Conservation (phyloP, 768 basidiomycete species). For the Chiua virens region DNA sequence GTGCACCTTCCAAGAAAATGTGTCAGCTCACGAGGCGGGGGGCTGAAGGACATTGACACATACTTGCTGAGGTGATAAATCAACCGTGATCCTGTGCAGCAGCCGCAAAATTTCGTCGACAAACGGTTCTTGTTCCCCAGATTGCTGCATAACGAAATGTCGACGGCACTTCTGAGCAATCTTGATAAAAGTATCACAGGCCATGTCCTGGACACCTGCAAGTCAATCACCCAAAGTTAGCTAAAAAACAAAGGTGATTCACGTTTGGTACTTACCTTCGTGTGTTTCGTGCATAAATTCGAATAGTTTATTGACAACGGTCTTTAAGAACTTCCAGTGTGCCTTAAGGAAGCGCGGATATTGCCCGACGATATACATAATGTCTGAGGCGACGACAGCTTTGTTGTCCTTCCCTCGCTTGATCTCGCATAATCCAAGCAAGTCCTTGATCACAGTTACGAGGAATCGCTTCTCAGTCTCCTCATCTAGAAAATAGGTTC, state of each 20-base stretch:
- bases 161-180: conserved; percentile 98
- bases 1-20: conserved; percentile 56
- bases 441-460: conserved; percentile 98
- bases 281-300: conserved; percentile 99
- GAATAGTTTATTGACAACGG: conserved; percentile 98
- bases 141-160: conserved; percentile 98
- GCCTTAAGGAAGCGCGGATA: conserved; percentile 99
- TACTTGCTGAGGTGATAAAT: conserved; percentile 86
- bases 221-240: conserved; percentile 1
- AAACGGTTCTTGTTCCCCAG: conserved; percentile 95
- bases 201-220: conserved; percentile 98
- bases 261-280: conserved; percentile 57
- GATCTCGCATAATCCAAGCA: conserved; percentile 96
- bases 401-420: conserved; percentile 99
- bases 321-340: conserved; percentile 99
- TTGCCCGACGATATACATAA: conserved; percentile 99
- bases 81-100: conserved; percentile 91
- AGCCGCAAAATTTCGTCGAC: conserved; percentile 94
- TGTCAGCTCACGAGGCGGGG: conserved; percentile 8
- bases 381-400: conserved; percentile 93
- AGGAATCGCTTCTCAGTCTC: conserved; percentile 99
- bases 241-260: neutral
- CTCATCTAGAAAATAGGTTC: conserved; percentile 65
- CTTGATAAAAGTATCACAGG: conserved; percentile 99
- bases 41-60: neutral